phyloP scores from a whole-genome alignment of 2,329 filamentous ascomycete species.

The Raffaelea arxii region DNA sequence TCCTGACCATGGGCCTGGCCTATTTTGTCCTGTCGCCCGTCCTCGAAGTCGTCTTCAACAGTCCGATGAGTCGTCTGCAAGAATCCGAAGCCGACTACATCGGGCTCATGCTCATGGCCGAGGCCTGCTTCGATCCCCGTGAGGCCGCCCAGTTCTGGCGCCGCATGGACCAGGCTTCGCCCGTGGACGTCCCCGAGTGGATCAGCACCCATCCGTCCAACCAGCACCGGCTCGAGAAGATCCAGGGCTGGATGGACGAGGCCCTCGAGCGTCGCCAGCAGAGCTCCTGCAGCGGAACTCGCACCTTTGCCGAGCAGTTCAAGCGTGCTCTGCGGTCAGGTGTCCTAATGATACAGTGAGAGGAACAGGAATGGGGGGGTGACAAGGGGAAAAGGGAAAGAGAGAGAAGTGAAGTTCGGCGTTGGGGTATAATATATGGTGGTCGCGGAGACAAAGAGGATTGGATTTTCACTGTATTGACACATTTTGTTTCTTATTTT shows the following conservation, averaged over 20 bases:
- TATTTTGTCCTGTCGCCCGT: constrained; percentile 34
- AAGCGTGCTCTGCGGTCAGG: constrained; percentile 34
- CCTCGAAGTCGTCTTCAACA: constrained; percentile 53
- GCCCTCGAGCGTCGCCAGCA: constrained; percentile 42
- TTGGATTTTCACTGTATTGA: neutral
- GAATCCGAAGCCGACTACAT: constrained; percentile 75
- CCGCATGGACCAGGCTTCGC: constrained; percentile 47
- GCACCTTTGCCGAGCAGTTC: constrained; percentile 43
- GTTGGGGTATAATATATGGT: neutral
- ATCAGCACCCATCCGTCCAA: constrained; percentile 69
- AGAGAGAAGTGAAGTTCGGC: neutral
- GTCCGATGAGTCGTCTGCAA: constrained; percentile 61
- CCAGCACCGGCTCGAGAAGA: constrained; percentile 53
- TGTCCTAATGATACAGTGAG: constrained; percentile 14
- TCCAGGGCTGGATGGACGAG: constrained; percentile 51
- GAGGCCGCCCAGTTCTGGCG: constrained; percentile 59
- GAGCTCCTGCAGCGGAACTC: constrained; percentile 44
- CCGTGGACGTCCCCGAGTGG: constrained; percentile 54
- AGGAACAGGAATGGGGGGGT: too few relatives aligned
- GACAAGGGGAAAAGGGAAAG: too few relatives aligned
- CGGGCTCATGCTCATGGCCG: constrained; percentile 72
- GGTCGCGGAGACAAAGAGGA: neutral
- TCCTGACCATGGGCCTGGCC: constrained; percentile 34
- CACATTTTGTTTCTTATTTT: neutral
- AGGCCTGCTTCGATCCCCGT: constrained; percentile 65